A percentile compares a stretch with the other conserved stretches of the same genome.
phyloP scores from a whole-genome alignment of 73 alveolate genomes.

The Tetrahymena elliotti region DNA sequence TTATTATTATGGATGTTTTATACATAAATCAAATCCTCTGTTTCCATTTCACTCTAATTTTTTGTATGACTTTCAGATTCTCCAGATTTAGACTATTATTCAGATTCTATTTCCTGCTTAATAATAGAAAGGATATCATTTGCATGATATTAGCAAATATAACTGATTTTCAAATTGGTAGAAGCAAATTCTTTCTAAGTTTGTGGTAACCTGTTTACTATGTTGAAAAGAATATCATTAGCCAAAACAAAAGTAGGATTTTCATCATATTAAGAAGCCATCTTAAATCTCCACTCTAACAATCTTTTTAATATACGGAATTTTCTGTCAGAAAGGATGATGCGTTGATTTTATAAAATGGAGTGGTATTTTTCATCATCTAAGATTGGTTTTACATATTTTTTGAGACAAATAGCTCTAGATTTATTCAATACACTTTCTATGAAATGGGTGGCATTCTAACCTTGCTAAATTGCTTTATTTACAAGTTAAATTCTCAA shows the following conservation, averaged over 20 bases:
- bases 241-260: conserved; percentile 51
- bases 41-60: not conserved
- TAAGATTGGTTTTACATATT: conserved; percentile 22
- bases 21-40: not conserved
- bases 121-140: not conserved
- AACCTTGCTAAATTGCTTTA: not conserved
- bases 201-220: conserved; percentile 8
- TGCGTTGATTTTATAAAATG: not conserved
- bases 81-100: not conserved
- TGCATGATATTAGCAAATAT: not conserved
- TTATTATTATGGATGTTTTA: not conserved
- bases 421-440: conserved; percentile 18
- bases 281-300: conserved; percentile 44
- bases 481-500: conserved; percentile 57
- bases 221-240: not conserved
- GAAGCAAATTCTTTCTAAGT: not conserved
- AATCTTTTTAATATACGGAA: conserved; percentile 39
- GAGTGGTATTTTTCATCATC: conserved; percentile 21
- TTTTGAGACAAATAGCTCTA: not conserved
- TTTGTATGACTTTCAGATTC: not conserved
- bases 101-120: not conserved
- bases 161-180: not conserved
- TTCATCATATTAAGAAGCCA: conserved; percentile 42
- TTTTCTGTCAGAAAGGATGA: conserved; percentile 19
- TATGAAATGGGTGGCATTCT: not conserved